phyloP scores from a whole-genome alignment of 1,284 basidiomycete genomes.

The Boletus sp. region DNA sequence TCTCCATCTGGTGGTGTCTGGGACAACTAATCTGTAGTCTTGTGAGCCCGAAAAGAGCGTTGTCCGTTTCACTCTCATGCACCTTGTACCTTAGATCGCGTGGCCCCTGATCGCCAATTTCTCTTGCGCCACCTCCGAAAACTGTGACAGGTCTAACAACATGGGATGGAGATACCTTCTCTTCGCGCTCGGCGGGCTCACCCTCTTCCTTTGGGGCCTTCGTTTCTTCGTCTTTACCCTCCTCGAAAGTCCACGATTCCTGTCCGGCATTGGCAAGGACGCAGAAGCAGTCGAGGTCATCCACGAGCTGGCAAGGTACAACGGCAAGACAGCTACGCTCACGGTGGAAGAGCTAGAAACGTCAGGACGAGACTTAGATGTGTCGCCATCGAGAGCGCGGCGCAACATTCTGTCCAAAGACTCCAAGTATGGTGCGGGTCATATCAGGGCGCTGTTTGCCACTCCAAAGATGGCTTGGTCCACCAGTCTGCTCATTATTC shows the following conservation, averaged over 20 bases:
- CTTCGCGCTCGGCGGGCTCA: constrained; percentile 43
- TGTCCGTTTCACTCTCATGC: background rate
- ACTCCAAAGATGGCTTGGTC: constrained; percentile 56
- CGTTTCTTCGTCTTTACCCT: constrained; percentile 61
- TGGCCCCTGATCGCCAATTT: constrained; percentile 52
- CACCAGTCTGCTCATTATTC: constrained; percentile 49
- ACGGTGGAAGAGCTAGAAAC: constrained; percentile 41
- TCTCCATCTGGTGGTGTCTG: constrained; percentile 71
- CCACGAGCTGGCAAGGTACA: constrained; percentile 57
- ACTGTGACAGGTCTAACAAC: constrained; percentile 40
- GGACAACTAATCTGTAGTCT: constrained; percentile 62
- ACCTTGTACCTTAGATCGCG: constrained; percentile 34
- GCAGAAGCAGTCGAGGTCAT: constrained; percentile 60
- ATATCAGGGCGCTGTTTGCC: constrained; percentile 53
- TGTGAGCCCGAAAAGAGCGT: constrained; percentile 36
- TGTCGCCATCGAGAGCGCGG: background rate
- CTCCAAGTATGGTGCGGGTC: constrained; percentile 37
- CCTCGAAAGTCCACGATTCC: constrained; percentile 59
- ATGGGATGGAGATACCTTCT: constrained; percentile 62
- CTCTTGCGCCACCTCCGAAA: constrained; percentile 37
- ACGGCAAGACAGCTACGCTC: constrained; percentile 41
- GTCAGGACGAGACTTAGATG: constrained; percentile 4
- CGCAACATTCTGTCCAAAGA: constrained; percentile 34
- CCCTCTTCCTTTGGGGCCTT: constrained; percentile 50
- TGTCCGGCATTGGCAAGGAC: constrained; percentile 59